Percentiles rank a stretch among this genome's conserved stretches.
Evolutionary conservation across 2,329 filamentous ascomycete genomes (phyloP).

Genomic region (Penicillium sp.): DNA sequence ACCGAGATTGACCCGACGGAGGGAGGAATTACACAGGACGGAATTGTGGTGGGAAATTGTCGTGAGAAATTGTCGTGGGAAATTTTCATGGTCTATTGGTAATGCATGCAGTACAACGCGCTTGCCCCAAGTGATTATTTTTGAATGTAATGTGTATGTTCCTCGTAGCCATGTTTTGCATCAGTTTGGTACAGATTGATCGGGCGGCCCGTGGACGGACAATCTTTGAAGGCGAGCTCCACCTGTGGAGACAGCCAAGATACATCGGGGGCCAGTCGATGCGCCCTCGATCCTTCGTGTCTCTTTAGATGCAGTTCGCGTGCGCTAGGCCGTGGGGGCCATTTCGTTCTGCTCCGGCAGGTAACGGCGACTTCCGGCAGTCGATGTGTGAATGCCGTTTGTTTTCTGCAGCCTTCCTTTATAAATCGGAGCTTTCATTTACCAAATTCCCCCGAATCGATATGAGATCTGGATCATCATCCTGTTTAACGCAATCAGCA

Average conservation of each 20-base stretch:
- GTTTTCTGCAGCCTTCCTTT: too few relatives aligned
- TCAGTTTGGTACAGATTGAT: neutral
- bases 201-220: neutral
- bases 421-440: too few relatives aligned
- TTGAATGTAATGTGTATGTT: too few relatives aligned
- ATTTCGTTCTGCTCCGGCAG: neutral
- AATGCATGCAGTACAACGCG: too few relatives aligned
- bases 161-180: neutral
- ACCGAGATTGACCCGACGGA: too few relatives aligned
- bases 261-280: neutral
- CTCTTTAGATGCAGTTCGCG: neutral
- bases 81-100: too few relatives aligned
- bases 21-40: too few relatives aligned
- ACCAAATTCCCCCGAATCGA: neutral
- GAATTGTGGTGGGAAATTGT: too few relatives aligned
- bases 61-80: too few relatives aligned
- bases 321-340: constrained; percentile 1
- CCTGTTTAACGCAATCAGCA: neutral
- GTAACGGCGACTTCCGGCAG: neutral
- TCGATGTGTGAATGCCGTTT: neutral
- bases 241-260: neutral
- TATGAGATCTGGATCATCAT: neutral
- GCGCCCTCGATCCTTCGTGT: neutral
- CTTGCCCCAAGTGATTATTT: too few relatives aligned
- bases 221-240: neutral